Percentiles rank a stretch among this genome's conserved stretches.
phyloP scores from a whole-genome alignment of 2,329 filamentous ascomycete species.

The Dendrostoma leiphaemia region DNA sequence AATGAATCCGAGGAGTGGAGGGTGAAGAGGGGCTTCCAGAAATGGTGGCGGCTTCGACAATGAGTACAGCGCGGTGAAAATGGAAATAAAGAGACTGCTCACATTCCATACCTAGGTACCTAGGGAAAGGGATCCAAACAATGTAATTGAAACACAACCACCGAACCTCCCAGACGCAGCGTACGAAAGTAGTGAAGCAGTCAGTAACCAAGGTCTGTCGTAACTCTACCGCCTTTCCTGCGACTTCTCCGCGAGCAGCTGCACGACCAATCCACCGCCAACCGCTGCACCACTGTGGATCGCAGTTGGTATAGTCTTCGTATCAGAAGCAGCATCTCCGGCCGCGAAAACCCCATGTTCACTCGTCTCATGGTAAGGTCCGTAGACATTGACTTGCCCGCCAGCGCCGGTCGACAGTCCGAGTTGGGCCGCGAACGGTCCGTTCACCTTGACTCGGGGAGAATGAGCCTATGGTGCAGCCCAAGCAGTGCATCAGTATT shows the following conservation, averaged over 20 bases:
- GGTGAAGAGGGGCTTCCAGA: conserved; percentile 18
- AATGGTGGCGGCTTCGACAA: neutral
- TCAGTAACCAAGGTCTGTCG: neutral
- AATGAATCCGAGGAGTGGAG: conserved; percentile 36
- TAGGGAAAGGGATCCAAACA: too few relatives aligned
- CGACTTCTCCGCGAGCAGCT: conserved; percentile 10
- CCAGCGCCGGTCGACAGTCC: conserved; percentile 1
- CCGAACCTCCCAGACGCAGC: too few relatives aligned
- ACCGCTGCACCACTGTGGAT: conserved; percentile 9
- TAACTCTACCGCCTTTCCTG: neutral
- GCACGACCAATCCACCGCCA: conserved; percentile 4
- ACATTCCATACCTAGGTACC: too few relatives aligned
- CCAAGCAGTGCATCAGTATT: neutral
- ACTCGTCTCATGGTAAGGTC: conserved; percentile 13
- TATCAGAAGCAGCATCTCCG: conserved; percentile 13
- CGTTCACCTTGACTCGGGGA: conserved; percentile 10
- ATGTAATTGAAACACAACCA: too few relatives aligned
- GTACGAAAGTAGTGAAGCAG: neutral
- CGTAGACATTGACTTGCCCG: conserved; percentile 12
- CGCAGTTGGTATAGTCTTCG: conserved; percentile 1
- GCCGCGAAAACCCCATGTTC: conserved; percentile 14
- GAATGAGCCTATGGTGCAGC: neutral
- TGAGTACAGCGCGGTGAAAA: too few relatives aligned
- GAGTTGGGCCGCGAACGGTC: conserved; percentile 5
- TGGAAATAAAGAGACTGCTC: too few relatives aligned